phyloP scores from a whole-genome alignment of 805 yeast species.

The Barnettozyma pratensis region DNA sequence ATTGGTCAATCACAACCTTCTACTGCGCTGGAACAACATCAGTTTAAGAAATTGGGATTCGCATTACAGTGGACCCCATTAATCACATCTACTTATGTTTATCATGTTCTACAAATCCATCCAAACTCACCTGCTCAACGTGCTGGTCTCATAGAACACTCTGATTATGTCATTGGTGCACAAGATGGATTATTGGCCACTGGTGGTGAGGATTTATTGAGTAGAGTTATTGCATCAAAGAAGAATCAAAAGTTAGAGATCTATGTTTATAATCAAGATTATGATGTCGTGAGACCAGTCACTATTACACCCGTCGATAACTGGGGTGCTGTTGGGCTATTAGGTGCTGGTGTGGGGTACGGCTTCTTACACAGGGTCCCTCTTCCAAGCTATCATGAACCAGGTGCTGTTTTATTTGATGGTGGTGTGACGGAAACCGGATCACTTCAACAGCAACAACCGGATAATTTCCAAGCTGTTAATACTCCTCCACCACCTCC shows the following conservation, averaged over 20 bases:
- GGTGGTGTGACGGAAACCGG: constrained; percentile 12
- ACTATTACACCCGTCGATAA: constrained; percentile 64
- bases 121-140: constrained; percentile 75
- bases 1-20: constrained; percentile 4
- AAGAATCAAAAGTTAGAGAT: constrained; percentile 43
- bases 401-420: constrained; percentile 38
- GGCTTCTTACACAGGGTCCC: constrained; percentile 89
- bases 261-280: constrained; percentile 84
- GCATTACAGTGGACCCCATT: constrained; percentile 75
- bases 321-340: constrained; percentile 80
- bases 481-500: constrained; percentile 6
- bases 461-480: constrained; percentile 10
- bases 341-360: constrained; percentile 95
- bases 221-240: constrained; percentile 56
- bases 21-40: constrained; percentile 25
- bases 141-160: constrained; percentile 78
- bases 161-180: constrained; percentile 86
- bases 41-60: constrained; percentile 54
- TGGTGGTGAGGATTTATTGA: constrained; percentile 81
- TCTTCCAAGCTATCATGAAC: constrained; percentile 42
- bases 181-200: constrained; percentile 79
- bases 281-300: constrained; percentile 81
- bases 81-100: constrained; percentile 71
- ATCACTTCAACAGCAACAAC: constrained; percentile 2
- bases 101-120: constrained; percentile 76